Conservation (phyloP, 176 grass and related monocot species). For the Eleusine coracana region DNA sequence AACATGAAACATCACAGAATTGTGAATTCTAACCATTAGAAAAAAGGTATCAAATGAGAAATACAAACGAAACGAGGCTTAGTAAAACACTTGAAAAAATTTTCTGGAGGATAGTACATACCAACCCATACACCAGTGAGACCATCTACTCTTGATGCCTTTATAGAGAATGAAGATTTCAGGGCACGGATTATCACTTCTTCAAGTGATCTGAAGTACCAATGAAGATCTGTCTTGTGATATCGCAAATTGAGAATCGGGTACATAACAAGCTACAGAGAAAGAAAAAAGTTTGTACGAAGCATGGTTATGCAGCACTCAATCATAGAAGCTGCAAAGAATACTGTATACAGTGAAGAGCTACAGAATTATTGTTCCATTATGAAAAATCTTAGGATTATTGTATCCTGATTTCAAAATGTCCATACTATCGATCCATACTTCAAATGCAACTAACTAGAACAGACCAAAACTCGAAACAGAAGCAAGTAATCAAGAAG, state of each 20-base stretch:
- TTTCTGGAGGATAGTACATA: constrained; percentile 42
- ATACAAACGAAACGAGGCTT: not conserved
- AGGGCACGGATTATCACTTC: constrained; percentile 73
- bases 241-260: constrained; percentile 79
- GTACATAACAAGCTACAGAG: constrained; percentile 82
- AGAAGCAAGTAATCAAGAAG: not conserved
- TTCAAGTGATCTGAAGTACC: constrained; percentile 89
- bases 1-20: not conserved
- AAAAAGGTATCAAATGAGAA: not conserved
- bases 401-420: not conserved
- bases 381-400: not conserved
- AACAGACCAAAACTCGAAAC: not conserved
- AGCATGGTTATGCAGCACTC: not conserved
- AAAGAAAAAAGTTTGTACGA: constrained; percentile 21
- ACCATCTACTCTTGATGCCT: constrained; percentile 59
- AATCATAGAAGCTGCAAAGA: not conserved
- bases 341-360: not conserved
- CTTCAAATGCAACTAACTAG: not conserved
- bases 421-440: not conserved
- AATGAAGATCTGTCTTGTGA: constrained; percentile 77
- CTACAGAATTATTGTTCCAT: not conserved
- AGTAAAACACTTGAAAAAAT: constrained; percentile 4
- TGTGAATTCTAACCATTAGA: not conserved
- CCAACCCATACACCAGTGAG: constrained; percentile 90
- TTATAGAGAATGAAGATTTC: constrained; percentile 69